These are phyloP conservation scores for Clarireedia paspali DNA, from an alignment of 2,329 filamentous ascomycete genomes.

Conservation along the genomic window DNA sequence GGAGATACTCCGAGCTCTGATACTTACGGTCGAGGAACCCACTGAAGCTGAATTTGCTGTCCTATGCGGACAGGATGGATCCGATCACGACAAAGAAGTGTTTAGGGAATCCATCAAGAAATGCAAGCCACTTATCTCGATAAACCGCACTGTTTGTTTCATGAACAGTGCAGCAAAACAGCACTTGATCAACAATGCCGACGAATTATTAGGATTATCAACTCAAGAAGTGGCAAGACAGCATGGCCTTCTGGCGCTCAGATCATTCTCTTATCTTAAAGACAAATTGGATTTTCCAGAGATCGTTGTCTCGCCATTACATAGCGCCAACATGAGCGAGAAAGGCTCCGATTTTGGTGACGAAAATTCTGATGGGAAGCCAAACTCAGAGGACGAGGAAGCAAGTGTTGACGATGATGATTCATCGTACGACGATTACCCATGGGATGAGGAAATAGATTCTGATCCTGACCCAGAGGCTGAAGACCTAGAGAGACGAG, in stretches of 20 bases:
- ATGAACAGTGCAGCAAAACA: background rate
- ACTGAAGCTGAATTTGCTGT: conserved; percentile 2
- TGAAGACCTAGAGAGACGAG: background rate
- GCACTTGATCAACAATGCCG: background rate
- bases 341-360: background rate
- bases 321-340: background rate
- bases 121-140: background rate
- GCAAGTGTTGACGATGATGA: background rate
- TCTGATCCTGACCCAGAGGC: background rate
- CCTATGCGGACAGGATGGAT: background rate
- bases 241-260: conserved; percentile 1
- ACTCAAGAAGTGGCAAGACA: background rate
- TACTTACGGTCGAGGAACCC: conserved; percentile 4
- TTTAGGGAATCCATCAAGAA: background rate
- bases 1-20: conserved; percentile 2
- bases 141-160: background rate
- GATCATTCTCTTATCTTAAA: conserved; percentile 1
- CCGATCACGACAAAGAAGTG: background rate
- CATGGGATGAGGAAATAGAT: background rate
- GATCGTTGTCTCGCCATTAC: background rate
- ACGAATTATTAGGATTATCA: background rate
- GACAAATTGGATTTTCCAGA: background rate
- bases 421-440: too few relatives aligned
- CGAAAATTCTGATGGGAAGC: background rate
- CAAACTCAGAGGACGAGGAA: background rate